phyloP scores from a whole-genome alignment of 495 filamentous ascomycete genomes.

The Opeltia flavorubescens region DNA sequence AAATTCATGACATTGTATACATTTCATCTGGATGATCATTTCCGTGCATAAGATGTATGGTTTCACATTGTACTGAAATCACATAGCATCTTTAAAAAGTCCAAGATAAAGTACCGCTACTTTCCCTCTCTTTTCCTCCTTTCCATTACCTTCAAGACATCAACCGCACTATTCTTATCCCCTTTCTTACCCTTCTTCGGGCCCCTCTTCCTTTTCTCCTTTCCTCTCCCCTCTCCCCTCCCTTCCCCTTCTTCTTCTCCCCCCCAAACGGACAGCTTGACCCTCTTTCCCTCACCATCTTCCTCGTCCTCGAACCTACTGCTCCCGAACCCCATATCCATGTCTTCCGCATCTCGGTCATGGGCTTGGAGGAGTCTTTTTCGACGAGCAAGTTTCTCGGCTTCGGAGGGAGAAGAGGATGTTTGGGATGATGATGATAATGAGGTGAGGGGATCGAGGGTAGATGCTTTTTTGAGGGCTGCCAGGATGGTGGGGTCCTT shows the following conservation, averaged over 20 bases:
- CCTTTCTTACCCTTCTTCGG: conserved; percentile 79
- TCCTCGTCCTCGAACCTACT: conserved; percentile 70
- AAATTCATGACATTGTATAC: too few relatives aligned
- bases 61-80: too few relatives aligned
- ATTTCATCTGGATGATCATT: too few relatives aligned
- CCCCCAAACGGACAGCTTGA: conserved; percentile 55
- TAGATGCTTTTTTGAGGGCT: conserved; percentile 71
- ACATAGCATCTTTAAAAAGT: too few relatives aligned
- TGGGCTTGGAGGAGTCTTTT: conserved; percentile 62
- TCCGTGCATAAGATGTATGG: too few relatives aligned
- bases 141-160: conserved; percentile 72
- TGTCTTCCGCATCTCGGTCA: conserved; percentile 76
- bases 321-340: conserved; percentile 88
- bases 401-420: too few relatives aligned
- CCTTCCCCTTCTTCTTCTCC: conserved; percentile 39
- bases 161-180: conserved; percentile 62
- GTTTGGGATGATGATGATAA: too few relatives aligned
- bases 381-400: conserved; percentile 45
- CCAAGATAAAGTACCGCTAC: too few relatives aligned
- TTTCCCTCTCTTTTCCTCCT: conserved; percentile 33
- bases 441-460: conserved; percentile 40
- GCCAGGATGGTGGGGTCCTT: conserved; percentile 70
- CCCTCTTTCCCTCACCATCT: conserved; percentile 51
- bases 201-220: conserved; percentile 56
- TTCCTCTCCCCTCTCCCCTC: conserved; percentile 29